phyloP scores from a whole-genome alignment of 305 asterid genomes.

The Striga hermonthica region DNA sequence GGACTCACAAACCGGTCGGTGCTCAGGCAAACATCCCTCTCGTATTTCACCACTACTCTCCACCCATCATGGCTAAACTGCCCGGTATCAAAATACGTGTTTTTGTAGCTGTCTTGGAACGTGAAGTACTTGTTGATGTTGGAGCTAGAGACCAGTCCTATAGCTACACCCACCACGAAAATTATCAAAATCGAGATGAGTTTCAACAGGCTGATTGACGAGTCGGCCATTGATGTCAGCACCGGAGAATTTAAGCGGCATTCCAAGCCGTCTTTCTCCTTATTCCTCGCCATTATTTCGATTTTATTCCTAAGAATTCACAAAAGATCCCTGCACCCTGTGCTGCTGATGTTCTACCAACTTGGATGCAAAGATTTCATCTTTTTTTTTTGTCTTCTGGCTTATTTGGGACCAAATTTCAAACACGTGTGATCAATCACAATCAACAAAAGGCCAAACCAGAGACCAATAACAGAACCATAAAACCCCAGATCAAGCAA shows the following conservation, averaged over 20 bases:
- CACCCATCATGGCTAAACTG: conserved; percentile 34
- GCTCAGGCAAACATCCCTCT: conserved; percentile 52
- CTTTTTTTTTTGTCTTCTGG: neutral
- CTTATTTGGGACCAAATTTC: no score
- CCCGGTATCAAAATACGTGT: conserved; percentile 32
- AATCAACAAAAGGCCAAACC: neutral
- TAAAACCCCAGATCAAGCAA: neutral
- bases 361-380: neutral
- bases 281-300: conserved; percentile 47
- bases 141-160: conserved; percentile 82
- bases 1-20: conserved; percentile 53
- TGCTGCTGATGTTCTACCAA: conserved; percentile 26
- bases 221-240: conserved; percentile 43
- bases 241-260: conserved; percentile 30
- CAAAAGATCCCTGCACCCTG: neutral
- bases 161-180: conserved; percentile 77
- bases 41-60: conserved; percentile 35
- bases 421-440: neutral
- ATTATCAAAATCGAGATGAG: conserved; percentile 56
- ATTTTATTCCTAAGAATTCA: neutral
- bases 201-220: conserved; percentile 59
- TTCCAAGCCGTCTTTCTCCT: conserved; percentile 61
- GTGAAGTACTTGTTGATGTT: conserved; percentile 64
- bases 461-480: neutral
- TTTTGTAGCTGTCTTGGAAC: conserved; percentile 41